A percentile compares a stretch with the other conserved stretches of the same genome.
Evolutionary conservation across 495 filamentous ascomycete species (phyloP).

Genomic region (Sphaerosporella brunnea): DNA sequence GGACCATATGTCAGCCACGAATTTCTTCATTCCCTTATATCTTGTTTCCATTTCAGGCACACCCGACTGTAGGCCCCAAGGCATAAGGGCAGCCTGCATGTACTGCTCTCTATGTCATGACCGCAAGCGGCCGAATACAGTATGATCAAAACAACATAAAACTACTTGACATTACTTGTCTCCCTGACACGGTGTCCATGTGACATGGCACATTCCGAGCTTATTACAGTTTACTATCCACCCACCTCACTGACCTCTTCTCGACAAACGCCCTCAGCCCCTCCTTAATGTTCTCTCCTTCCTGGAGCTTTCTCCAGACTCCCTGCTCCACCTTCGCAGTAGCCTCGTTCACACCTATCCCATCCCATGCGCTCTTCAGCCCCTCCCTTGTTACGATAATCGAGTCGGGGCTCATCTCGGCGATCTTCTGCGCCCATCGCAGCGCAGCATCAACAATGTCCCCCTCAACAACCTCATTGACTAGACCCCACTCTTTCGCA

Average conservation of each 20-base stretch:
- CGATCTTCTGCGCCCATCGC: constrained; percentile 34
- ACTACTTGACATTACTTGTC: no score
- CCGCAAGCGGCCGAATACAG: no score
- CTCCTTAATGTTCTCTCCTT: constrained; percentile 58
- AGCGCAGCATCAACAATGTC: constrained; percentile 36
- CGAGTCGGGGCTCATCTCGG: constrained; percentile 50
- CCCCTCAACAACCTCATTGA: constrained; percentile 44
- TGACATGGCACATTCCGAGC: no score
- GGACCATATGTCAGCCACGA: no score
- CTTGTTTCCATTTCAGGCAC: no score
- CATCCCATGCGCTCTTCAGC: constrained; percentile 50
- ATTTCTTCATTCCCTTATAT: no score
- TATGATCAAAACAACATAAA: no score
- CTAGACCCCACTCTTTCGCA: constrained; percentile 51
- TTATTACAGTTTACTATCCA: constrained; percentile 54
- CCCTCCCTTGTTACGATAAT: constrained; percentile 49
- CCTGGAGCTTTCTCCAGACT: constrained; percentile 41
- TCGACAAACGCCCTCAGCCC: constrained; percentile 65
- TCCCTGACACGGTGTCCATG: no score
- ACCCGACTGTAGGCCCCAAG: no score
- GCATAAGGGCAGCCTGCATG: no score
- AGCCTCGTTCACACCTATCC: constrained; percentile 43
- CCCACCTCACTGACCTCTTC: constrained; percentile 55
- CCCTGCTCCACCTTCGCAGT: constrained; percentile 40
- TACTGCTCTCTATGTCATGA: no score